Evolutionary conservation across 106 monocot genomes (phyloP).

Genomic region (Triglochin maritima): DNA sequence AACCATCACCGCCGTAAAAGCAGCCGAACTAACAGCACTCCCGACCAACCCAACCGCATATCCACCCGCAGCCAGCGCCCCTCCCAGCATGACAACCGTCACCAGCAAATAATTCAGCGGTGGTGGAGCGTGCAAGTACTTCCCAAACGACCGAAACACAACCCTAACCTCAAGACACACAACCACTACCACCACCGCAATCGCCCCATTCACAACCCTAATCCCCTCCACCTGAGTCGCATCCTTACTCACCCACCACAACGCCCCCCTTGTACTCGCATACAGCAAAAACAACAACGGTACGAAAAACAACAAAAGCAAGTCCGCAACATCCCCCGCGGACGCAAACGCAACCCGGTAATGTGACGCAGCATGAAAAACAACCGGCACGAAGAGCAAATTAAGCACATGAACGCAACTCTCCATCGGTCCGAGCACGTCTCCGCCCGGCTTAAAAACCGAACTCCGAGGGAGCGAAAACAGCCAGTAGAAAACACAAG

Average conservation of each 20-base stretch:
- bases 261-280: slow-evolving; percentile 69
- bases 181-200: slow-evolving; percentile 72
- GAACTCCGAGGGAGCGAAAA: slow-evolving; percentile 65
- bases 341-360: slow-evolving; percentile 60
- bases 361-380: slow-evolving; percentile 62
- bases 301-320: slow-evolving; percentile 72
- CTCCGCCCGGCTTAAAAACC: slow-evolving; percentile 35
- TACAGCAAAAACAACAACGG: slow-evolving; percentile 90
- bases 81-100: slow-evolving; percentile 89
- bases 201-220: slow-evolving; percentile 70
- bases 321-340: slow-evolving; percentile 41
- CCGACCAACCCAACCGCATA: slow-evolving; percentile 65
- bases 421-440: slow-evolving; percentile 67
- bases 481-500: slow-evolving; percentile 77
- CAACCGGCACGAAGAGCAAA: slow-evolving; percentile 60
- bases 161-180: slow-evolving; percentile 85
- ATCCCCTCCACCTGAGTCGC: slow-evolving; percentile 41
- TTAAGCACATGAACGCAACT: slow-evolving; percentile 77
- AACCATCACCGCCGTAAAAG: slow-evolving; percentile 53
- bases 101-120: slow-evolving; percentile 92
- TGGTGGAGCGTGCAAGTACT: slow-evolving; percentile 79
- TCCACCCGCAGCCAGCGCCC: slow-evolving; percentile 45
- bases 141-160: slow-evolving; percentile 84
- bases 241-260: slow-evolving; percentile 92
- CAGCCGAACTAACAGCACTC: slow-evolving; percentile 57